Conservation (phyloP, 768 basidiomycete genomes). For the Trametes punicea region DNA sequence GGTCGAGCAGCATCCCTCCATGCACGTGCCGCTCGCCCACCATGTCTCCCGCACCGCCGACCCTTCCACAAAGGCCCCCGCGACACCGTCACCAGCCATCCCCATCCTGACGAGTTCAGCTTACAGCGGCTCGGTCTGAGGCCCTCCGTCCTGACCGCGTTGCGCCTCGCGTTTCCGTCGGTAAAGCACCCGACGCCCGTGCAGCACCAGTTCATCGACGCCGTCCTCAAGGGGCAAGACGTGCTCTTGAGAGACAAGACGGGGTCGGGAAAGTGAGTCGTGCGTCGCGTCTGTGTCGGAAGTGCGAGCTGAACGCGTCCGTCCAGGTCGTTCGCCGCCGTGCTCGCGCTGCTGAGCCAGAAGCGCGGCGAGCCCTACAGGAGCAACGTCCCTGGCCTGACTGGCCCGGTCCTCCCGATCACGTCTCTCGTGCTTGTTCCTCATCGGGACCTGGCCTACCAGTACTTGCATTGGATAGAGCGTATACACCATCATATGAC, state of each 20-base stretch:
- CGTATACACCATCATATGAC: slow-evolving; percentile 36
- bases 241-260: slow-evolving; percentile 66
- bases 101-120: slow-evolving; percentile 17
- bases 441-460: slow-evolving; percentile 68
- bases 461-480: slow-evolving; percentile 64
- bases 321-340: slow-evolving; percentile 66
- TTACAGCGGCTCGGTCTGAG: slow-evolving; percentile 57
- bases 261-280: slow-evolving; percentile 75
- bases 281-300: neutral
- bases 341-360: slow-evolving; percentile 60
- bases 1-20: neutral
- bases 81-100: slow-evolving; percentile 9
- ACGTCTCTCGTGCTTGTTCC: slow-evolving; percentile 66
- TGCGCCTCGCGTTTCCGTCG: slow-evolving; percentile 59
- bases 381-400: slow-evolving; percentile 13
- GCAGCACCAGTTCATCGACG: slow-evolving; percentile 61
- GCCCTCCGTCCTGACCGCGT: slow-evolving; percentile 43
- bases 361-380: slow-evolving; percentile 6
- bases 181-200: slow-evolving; percentile 54
- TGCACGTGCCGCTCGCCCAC: neutral
- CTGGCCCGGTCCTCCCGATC: neutral
- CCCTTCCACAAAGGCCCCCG: slow-evolving; percentile 7
- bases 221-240: slow-evolving; percentile 53
- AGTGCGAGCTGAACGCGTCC: neutral
- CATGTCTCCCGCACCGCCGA: neutral